Evolutionary conservation across 1,284 basidiomycete species (phyloP).

Genomic region (Leucoagaricus sp.): DNA sequence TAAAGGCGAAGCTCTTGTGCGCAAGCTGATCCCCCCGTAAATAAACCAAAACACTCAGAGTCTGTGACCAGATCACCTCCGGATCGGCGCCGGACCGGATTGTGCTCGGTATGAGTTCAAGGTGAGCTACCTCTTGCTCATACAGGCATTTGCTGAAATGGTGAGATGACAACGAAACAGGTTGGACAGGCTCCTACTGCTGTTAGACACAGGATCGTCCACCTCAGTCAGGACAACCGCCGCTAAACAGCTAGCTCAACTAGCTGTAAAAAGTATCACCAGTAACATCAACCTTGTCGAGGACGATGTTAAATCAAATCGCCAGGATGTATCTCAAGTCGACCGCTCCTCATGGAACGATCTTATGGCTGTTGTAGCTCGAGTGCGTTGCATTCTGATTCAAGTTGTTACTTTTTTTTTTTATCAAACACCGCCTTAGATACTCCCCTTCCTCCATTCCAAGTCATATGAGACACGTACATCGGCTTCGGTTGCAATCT

Average conservation of each 20-base stretch:
- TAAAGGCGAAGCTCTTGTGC: constrained; percentile 39
- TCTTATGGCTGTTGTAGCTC: constrained; percentile 79
- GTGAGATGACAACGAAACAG: constrained; percentile 37
- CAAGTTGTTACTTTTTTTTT: neutral
- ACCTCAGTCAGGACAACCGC: constrained; percentile 85
- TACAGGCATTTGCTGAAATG: neutral
- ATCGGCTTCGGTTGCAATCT: constrained; percentile 83
- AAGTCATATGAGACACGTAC: constrained; percentile 86
- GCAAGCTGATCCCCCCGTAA: constrained; percentile 43
- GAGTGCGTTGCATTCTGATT: constrained; percentile 44
- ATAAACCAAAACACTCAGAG: constrained; percentile 40
- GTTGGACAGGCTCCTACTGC: constrained; percentile 89
- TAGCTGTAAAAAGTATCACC: constrained; percentile 81
- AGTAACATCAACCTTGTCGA: constrained; percentile 81
- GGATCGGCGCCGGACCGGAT: constrained; percentile 37
- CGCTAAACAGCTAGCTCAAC: constrained; percentile 89
- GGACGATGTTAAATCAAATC: constrained; percentile 67
- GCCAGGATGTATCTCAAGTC: constrained; percentile 56
- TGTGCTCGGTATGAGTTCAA: constrained; percentile 63
- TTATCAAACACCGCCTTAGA: constrained; percentile 42
- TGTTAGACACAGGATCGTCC: constrained; percentile 90
- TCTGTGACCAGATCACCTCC: constrained; percentile 20
- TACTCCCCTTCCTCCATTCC: constrained; percentile 86
- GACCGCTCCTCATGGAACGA: constrained; percentile 80
- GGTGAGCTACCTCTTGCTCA: constrained; percentile 39